Evolutionary conservation across 305 asterid species (phyloP), one percentile per base, ranked within the genome.

Genomic region (Fraxinus latifolia): DNA sequence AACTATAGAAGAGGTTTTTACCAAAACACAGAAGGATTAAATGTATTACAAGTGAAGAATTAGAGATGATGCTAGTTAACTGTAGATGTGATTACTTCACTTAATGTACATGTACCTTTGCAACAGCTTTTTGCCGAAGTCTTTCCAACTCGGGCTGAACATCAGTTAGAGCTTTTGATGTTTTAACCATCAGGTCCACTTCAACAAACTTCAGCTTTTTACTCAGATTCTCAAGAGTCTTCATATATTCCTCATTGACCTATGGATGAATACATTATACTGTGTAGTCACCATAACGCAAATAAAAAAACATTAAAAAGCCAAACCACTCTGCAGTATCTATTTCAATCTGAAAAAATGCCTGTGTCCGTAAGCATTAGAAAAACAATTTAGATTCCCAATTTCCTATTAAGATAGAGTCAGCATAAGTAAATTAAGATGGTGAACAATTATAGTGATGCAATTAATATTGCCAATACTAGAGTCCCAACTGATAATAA

Each of bases 191-290:
- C 81, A 90, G 76, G 86, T 96, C 97, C 53, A 83, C 86, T 85
- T 93, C 97, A 83, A 90, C 94, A 82, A 90, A 94, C 88, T 93
- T 93, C 82, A 96, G 91, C 88, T 96, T 96, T 85, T 91, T 92
- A 90, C 97, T 94, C 71, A 96, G 91, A 87, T 79, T 87, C 92
- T 94, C 99, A 65, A 96, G 97, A 83, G 94, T 90, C 85, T 87
- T 96, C 95, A 94, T 83, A 84, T 91, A 96, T 84, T 94, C 99
- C 86, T 94, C 99, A 87, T 91, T 96, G 81, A 96, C 97, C 99
- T 96, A 89, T 58, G 81, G 82, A 85, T 70, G 79, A 80, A 77
- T 31, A 82, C 55, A 84, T 32, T 29, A 82, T 70, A 87, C 47
- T 15, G 77, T 76, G 80, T 82, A 86, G 37, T 33, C 82, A 65